A percentile compares a stretch with the other conserved stretches of the same genome.
These are phyloP conservation scores for Mimosa bimucronata DNA, from an alignment of 306 rosid species.

Conservation along the genomic window DNA sequence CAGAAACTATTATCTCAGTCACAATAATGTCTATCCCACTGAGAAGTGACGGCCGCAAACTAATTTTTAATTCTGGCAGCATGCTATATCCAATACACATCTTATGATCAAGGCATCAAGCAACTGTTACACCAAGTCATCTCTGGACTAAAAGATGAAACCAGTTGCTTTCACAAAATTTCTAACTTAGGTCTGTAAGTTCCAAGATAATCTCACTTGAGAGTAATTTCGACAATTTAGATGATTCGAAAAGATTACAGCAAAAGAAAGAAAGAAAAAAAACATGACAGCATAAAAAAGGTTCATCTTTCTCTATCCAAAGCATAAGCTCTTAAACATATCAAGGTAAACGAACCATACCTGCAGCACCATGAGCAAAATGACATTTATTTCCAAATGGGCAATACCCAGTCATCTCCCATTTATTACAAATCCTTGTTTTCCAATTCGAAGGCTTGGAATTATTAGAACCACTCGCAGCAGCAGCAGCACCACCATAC, in stretches of 20 bases:
- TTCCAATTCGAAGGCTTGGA: constrained; percentile 97
- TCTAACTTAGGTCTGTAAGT: neutral
- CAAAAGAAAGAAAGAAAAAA: neutral
- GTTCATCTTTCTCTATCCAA: neutral
- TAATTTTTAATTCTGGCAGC: constrained; percentile 24
- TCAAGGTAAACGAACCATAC: constrained; percentile 44
- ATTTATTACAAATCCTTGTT: constrained; percentile 96
- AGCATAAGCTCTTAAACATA: neutral
- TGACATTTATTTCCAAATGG: constrained; percentile 98
- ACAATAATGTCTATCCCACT: neutral
- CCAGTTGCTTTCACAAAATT: neutral
- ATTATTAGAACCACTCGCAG: constrained; percentile 63
- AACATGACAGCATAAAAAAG: neutral
- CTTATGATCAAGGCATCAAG: neutral
- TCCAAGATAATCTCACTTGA: neutral
- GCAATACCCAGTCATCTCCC: constrained; percentile 99
- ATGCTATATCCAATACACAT: neutral
- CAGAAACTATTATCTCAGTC: constrained; percentile 2
- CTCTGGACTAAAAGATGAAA: neutral
- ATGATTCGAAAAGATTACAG: neutral
- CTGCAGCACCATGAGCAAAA: constrained; percentile 97
- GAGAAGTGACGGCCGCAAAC: neutral
- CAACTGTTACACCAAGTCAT: neutral
- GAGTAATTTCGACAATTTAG: neutral
- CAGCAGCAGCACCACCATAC: constrained; percentile 49